phyloP scores from a whole-genome alignment of 169 alveolate genomes.

The Plasmodium sp. region DNA sequence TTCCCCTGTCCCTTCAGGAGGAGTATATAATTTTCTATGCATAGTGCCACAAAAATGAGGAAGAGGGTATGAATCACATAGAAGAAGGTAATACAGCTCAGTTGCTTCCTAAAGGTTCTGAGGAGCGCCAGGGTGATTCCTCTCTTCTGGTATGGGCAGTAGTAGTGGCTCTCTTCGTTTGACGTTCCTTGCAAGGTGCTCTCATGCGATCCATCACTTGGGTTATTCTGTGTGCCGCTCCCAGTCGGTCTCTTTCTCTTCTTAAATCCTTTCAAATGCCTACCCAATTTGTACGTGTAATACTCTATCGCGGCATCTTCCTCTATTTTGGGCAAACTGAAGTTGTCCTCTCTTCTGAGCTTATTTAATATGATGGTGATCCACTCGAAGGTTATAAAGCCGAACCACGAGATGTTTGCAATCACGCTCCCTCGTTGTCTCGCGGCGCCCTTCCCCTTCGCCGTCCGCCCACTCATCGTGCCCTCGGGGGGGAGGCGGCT shows the following conservation, averaged over 20 bases:
- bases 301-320: not conserved
- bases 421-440: not conserved
- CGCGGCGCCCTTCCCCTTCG: not conserved
- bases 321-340: conserved; percentile 28
- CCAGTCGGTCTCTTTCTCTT: not conserved
- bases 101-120: not conserved
- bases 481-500: too few species aligned
- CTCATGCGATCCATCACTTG: not conserved
- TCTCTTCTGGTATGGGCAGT: not conserved
- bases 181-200: not conserved
- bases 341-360: not conserved
- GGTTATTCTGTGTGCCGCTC: not conserved
- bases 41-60: conserved; percentile 21
- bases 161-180: not conserved
- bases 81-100: not conserved
- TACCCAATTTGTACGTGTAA: not conserved
- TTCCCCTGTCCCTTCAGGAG: not conserved
- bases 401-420: not conserved
- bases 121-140: not conserved
- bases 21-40: conserved; percentile 29
- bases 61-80: not conserved
- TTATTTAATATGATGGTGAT: conserved; percentile 2
- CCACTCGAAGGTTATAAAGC: conserved; percentile 48
- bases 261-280: not conserved
- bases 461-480: not conserved